Conservation (phyloP, 768 basidiomycete species). For the Leccinum subtestaceum region DNA sequence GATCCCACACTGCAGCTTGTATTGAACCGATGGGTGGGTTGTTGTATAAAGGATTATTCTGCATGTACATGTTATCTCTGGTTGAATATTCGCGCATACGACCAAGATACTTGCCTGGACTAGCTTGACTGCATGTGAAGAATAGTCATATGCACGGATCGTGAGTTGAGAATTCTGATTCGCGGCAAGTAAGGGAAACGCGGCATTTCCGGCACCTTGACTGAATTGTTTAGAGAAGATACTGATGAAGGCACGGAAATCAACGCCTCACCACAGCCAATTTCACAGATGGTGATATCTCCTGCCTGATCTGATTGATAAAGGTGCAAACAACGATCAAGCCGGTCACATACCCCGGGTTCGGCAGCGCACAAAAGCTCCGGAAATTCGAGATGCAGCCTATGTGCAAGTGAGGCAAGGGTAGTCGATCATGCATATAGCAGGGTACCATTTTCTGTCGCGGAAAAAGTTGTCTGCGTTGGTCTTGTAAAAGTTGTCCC, state of each 20-base stretch:
- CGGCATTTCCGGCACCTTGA: constrained; percentile 89
- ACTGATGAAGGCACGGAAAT: not conserved
- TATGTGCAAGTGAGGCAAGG: constrained; percentile 24
- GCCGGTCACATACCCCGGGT: constrained; percentile 48
- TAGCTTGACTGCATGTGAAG: constrained; percentile 81
- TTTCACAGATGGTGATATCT: constrained; percentile 70
- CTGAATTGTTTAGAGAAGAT: constrained; percentile 2
- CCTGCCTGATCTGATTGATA: constrained; percentile 60
- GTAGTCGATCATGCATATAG: not conserved
- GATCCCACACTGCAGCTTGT: constrained; percentile 85
- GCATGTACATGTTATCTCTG: not conserved
- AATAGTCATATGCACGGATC: constrained; percentile 88
- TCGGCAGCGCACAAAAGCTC: constrained; percentile 74
- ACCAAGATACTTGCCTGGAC: constrained; percentile 62
- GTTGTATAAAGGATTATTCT: constrained; percentile 73
- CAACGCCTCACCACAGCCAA: constrained; percentile 75
- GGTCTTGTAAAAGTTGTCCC: constrained; percentile 91
- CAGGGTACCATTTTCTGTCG: constrained; percentile 77
- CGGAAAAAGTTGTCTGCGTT: constrained; percentile 91
- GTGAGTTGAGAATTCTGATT: constrained; percentile 78
- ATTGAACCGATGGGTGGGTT: constrained; percentile 69
- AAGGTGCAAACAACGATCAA: not conserved
- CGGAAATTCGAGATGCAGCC: constrained; percentile 93
- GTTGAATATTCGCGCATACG: not conserved
- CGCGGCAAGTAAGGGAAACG: constrained; percentile 81